Evolutionary conservation across 768 basidiomycete genomes (phyloP).

Genomic region (Cubamyces sp.): DNA sequence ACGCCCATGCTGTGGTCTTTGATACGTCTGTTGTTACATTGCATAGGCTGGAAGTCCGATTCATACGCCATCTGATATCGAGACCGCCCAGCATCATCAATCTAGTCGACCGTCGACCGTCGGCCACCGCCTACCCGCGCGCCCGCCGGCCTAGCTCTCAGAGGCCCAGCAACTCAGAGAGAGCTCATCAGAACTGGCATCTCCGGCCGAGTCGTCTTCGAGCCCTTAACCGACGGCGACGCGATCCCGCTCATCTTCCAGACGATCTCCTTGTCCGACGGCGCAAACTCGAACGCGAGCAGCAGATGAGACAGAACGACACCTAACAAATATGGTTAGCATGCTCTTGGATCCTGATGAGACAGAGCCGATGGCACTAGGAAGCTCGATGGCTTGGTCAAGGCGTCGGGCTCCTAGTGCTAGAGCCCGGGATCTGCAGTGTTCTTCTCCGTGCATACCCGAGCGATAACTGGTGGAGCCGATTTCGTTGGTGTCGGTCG

Average conservation of each 20-base stretch:
- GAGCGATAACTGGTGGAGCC: no score
- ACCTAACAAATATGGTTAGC: background rate
- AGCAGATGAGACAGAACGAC: slow-evolving; percentile 9
- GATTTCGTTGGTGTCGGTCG: no score
- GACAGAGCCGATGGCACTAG: no score
- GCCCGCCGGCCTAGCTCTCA: no score
- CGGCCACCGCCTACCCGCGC: no score
- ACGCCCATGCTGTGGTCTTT: background rate
- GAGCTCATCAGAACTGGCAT: slow-evolving; percentile 5
- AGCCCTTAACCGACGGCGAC: slow-evolving; percentile 12
- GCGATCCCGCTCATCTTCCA: slow-evolving; percentile 19
- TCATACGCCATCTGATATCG: background rate
- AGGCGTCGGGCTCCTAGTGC: no score
- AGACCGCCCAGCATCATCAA: no score
- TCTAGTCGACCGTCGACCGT: no score
- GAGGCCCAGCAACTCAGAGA: background rate
- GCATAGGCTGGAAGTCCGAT: background rate
- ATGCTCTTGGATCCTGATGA: background rate
- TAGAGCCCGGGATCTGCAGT: no score
- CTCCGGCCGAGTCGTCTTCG: slow-evolving; percentile 9
- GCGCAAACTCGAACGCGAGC: slow-evolving; percentile 9
- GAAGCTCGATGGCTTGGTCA: no score
- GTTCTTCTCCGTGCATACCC: no score
- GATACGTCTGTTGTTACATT: background rate
- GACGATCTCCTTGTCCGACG: slow-evolving; percentile 14